These are phyloP conservation scores for Myxozyma sirexii DNA, from an alignment of 805 yeast genomes.

Conservation along the genomic window DNA sequence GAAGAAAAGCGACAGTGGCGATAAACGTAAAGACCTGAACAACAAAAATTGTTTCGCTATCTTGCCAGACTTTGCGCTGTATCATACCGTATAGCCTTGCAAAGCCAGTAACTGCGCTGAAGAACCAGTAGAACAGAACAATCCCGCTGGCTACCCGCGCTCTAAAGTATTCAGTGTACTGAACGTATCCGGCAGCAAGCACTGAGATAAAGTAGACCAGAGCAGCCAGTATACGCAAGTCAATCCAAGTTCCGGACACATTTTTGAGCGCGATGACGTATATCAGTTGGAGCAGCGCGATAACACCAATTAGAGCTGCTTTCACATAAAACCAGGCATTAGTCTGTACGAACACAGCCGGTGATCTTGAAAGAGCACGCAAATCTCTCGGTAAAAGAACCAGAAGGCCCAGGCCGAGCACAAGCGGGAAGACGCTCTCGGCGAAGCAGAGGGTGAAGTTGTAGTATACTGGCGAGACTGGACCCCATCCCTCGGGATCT, in stretches of 20 bases:
- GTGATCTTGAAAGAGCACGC: constrained; percentile 2
- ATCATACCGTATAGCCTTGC: constrained; percentile 22
- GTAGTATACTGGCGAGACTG: constrained; percentile 38
- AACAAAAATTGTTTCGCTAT: constrained; percentile 1
- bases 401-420: constrained; percentile 37
- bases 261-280: constrained; percentile 18
- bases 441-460: constrained; percentile 45
- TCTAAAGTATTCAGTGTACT: constrained; percentile 71
- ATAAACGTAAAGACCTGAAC: constrained; percentile 4
- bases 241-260: constrained; percentile 39
- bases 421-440: constrained; percentile 41
- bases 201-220: constrained; percentile 48
- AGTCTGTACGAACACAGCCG: neutral
- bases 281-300: constrained; percentile 17
- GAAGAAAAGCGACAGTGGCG: constrained; percentile 5
- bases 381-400: constrained; percentile 16
- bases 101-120: constrained; percentile 43
- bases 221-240: constrained; percentile 44
- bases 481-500: constrained; percentile 45
- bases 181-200: constrained; percentile 49
- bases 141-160: constrained; percentile 65
- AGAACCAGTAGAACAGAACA: constrained; percentile 74
- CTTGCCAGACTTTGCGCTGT: constrained; percentile 17
- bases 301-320: neutral
- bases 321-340: constrained; percentile 15